A percentile compares a stretch with the other conserved stretches of the same genome.
These are phyloP conservation scores for Fusarium lyarnte DNA, from an alignment of 2,329 filamentous ascomycete genomes.

Conservation along the genomic window DNA sequence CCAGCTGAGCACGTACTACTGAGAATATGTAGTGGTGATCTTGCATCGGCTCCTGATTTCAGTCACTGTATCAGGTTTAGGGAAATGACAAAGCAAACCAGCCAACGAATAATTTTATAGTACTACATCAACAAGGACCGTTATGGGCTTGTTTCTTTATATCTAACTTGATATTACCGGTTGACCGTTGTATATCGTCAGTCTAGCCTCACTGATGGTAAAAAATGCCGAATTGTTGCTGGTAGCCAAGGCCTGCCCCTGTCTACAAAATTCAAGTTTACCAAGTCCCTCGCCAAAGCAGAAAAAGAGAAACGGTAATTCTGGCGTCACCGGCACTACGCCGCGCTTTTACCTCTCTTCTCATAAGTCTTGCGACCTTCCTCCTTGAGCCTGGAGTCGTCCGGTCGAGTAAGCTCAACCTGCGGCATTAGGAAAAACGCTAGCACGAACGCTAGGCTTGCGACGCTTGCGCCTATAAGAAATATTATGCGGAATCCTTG, in stretches of 20 bases:
- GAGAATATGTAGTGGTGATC: too few species aligned
- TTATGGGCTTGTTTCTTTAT: too few species aligned
- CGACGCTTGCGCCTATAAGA: slow-evolving; percentile 49
- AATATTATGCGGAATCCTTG: slow-evolving; percentile 52
- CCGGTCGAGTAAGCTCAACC: slow-evolving; percentile 49
- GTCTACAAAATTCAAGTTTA: background rate
- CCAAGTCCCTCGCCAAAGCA: background rate
- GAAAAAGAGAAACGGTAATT: background rate
- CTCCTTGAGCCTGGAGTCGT: slow-evolving; percentile 51
- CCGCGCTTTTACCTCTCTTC: slow-evolving; percentile 1
- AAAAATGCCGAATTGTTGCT: background rate
- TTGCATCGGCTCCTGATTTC: too few species aligned
- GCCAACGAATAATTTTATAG: too few species aligned
- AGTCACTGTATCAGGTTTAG: too few species aligned
- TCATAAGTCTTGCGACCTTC: slow-evolving; percentile 42
- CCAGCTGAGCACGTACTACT: too few species aligned
- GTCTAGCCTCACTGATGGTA: background rate
- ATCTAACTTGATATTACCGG: too few species aligned
- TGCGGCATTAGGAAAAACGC: slow-evolving; percentile 54
- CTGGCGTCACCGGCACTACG: background rate
- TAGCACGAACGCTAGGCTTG: slow-evolving; percentile 49
- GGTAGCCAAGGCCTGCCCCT: background rate
- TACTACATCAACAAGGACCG: too few species aligned
- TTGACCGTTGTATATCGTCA: background rate
- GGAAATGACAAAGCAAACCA: too few species aligned